Percentiles rank a stretch among this genome's conserved stretches.
Conservation (phyloP, 257 asterid species). For the Solanum chmielewskii region DNA sequence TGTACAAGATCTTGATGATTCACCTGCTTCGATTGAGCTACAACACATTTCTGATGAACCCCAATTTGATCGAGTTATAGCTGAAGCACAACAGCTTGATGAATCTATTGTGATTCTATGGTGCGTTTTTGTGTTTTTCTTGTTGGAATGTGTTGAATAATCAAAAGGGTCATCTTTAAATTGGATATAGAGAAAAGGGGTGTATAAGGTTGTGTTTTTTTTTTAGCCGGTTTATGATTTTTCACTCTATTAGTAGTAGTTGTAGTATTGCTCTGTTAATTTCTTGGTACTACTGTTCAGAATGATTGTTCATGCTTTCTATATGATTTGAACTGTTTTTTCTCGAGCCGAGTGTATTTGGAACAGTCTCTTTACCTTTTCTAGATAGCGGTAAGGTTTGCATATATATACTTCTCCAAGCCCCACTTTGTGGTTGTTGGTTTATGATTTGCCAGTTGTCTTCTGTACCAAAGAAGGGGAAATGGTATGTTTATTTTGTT, state of each 20-base stretch:
- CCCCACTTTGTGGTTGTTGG: background rate
- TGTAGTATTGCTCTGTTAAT: background rate
- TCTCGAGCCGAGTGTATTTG: background rate
- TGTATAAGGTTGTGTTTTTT: background rate
- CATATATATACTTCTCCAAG: background rate
- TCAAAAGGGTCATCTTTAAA: background rate
- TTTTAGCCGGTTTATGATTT: background rate
- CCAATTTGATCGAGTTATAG: slow-evolving; percentile 26
- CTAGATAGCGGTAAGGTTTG: background rate
- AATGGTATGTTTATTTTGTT: background rate
- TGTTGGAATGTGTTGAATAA: background rate
- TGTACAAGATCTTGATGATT: background rate
- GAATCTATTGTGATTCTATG: slow-evolving; percentile 45
- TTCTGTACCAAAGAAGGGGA: background rate
- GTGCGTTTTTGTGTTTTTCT: background rate
- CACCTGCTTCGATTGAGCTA: slow-evolving; percentile 46
- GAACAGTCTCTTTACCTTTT: background rate
- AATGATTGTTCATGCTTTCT: background rate
- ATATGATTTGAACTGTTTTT: background rate
- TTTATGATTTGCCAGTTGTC: background rate
- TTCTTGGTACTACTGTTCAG: background rate
- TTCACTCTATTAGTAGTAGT: background rate
- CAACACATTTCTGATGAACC: slow-evolving; percentile 49
- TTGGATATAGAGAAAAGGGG: background rate
- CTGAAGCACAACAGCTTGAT: background rate